Evolutionary conservation across 192 early-diverging fungal species (phyloP).

Genomic region (Entomortierella parvispora): DNA sequence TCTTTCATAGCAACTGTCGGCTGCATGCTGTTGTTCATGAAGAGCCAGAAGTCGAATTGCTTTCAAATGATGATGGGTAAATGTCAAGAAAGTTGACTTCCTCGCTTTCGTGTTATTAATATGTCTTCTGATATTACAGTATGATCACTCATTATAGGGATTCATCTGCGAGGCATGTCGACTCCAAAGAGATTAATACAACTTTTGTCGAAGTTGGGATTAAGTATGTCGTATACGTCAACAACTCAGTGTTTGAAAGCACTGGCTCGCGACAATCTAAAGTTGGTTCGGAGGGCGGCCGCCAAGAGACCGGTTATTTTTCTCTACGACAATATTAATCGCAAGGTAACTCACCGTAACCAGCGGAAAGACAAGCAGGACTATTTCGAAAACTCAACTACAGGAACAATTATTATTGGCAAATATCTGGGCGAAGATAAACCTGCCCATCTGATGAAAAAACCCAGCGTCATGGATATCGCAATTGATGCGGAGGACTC

Average conservation of each 20-base stretch:
- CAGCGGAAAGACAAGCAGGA: neutral
- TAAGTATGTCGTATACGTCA: neutral
- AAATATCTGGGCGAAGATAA: neutral
- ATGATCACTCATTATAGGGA: no score
- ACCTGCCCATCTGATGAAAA: neutral
- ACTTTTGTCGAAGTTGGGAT: neutral
- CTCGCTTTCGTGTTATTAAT: no score
- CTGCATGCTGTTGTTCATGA: no score
- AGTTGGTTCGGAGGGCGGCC: neutral
- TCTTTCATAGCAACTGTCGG: no score
- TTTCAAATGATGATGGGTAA: no score
- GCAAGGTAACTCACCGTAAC: neutral
- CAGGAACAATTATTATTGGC: neutral
- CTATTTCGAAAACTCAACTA: neutral
- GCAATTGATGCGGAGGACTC: neutral
- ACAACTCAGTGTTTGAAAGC: neutral
- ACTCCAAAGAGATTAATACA: neutral
- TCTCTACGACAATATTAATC: constrained; percentile 1
- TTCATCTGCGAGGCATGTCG: neutral
- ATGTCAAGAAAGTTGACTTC: no score
- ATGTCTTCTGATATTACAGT: no score
- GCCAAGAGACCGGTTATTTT: neutral
- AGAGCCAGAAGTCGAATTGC: no score
- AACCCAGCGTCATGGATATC: neutral
- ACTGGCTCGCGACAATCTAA: neutral